These are phyloP conservation scores for Dissophora globulifera DNA, from an alignment of 192 early-diverging fungal genomes.

Conservation along the genomic window DNA sequence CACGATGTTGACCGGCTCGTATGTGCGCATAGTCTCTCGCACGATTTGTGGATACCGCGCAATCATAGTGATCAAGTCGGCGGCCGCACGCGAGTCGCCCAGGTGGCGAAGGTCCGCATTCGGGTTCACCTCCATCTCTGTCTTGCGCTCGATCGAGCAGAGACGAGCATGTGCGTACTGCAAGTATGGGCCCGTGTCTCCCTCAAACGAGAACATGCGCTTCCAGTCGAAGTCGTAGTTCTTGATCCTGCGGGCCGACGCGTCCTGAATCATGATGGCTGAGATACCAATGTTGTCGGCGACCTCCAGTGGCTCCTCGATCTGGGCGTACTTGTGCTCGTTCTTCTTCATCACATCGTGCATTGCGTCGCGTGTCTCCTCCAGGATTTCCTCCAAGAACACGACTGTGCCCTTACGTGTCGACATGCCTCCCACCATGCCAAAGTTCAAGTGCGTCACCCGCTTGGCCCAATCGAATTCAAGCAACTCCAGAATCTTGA, in stretches of 20 bases:
- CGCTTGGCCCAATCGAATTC: slow-evolving; percentile 83
- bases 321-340: slow-evolving; percentile 85
- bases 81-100: slow-evolving; percentile 70
- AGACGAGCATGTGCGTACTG: slow-evolving; percentile 99
- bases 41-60: slow-evolving; percentile 90
- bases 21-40: slow-evolving; percentile 64
- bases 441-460: slow-evolving; percentile 93
- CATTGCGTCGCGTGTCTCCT: slow-evolving; percentile 87
- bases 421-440: slow-evolving; percentile 94
- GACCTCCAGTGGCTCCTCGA: slow-evolving; percentile 81
- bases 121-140: slow-evolving; percentile 66
- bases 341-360: slow-evolving; percentile 92
- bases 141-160: slow-evolving; percentile 92
- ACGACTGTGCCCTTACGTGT: slow-evolving; percentile 96
- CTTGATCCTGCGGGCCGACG: slow-evolving; percentile 88
- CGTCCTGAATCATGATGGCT: slow-evolving; percentile 93
- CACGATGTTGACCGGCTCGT: slow-evolving; percentile 90
- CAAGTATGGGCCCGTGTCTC: slow-evolving; percentile 99
- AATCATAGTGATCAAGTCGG: slow-evolving; percentile 79
- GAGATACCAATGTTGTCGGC: slow-evolving; percentile 93
- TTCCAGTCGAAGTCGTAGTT: slow-evolving; percentile 95
- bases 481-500: slow-evolving; percentile 90
- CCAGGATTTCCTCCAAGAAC: slow-evolving; percentile 95
- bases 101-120: slow-evolving; percentile 77
- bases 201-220: slow-evolving; percentile 95